Conservation (phyloP, 352 stramenopile species). For the Phytophthora capsici region DNA sequence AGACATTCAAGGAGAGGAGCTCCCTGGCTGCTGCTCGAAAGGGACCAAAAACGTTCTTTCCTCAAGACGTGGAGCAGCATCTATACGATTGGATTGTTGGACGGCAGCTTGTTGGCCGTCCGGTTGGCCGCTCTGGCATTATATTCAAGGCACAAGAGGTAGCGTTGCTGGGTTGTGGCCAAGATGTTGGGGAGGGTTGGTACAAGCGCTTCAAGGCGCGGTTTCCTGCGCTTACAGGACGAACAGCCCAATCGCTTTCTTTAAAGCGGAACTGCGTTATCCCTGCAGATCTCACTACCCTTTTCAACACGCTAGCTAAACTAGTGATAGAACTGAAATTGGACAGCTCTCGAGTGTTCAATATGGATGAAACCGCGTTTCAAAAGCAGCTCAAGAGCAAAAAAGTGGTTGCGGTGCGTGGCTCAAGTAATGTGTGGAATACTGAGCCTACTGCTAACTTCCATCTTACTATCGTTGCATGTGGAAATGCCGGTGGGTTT, state of each 20-base stretch:
- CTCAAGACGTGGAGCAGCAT: too few relatives aligned
- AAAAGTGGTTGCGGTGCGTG: background rate
- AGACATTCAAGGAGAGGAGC: too few relatives aligned
- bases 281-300: background rate
- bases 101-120: background rate
- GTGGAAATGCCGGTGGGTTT: constrained; percentile 13
- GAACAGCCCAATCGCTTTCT: background rate
- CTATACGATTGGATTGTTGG: background rate
- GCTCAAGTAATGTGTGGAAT: background rate
- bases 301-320: background rate
- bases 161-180: background rate
- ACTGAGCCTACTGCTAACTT: constrained; percentile 12
- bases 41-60: too few relatives aligned
- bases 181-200: too few relatives aligned
- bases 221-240: background rate
- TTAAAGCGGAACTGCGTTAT: background rate
- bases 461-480: constrained; percentile 43
- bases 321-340: background rate
- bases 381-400: background rate
- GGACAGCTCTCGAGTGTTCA: background rate
- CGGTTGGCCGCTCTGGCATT: background rate
- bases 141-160: background rate
- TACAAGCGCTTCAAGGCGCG: background rate
- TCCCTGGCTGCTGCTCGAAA: too few relatives aligned
- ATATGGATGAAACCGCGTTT: too few relatives aligned